These are phyloP conservation scores for Ramularia collo-cygni DNA, from an alignment of 2,329 filamentous ascomycete species.

Conservation along the genomic window DNA sequence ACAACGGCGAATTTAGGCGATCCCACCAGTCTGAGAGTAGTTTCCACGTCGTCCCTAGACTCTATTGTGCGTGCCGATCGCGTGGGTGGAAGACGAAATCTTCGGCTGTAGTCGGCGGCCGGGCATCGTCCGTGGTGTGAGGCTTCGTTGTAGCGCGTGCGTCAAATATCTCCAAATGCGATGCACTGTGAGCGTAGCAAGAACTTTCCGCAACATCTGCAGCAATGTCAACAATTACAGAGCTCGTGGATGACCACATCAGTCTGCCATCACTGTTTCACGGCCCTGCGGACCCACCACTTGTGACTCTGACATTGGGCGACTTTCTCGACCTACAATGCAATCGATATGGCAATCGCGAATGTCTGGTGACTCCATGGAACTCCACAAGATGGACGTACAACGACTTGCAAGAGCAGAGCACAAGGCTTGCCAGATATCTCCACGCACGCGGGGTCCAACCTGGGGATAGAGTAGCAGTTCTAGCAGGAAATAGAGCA, in stretches of 20 bases:
- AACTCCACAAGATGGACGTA: conserved; percentile 68
- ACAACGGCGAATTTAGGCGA: too few species aligned
- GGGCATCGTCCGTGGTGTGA: too few species aligned
- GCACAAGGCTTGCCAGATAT: conserved; percentile 34
- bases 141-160: too few species aligned
- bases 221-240: conserved; percentile 9
- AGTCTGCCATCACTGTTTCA: conserved; percentile 50
- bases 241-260: conserved; percentile 9
- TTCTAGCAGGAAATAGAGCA: conserved; percentile 62
- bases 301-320: conserved; percentile 65
- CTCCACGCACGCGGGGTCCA: conserved; percentile 60
- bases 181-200: too few species aligned
- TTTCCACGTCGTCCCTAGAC: too few species aligned
- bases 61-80: too few species aligned
- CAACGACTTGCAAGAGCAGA: conserved; percentile 33
- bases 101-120: too few species aligned
- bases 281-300: conserved; percentile 60
- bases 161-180: too few species aligned
- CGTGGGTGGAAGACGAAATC: too few species aligned
- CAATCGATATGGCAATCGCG: conserved; percentile 55
- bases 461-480: conserved; percentile 63
- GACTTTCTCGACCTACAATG: conserved; percentile 67
- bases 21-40: too few species aligned
- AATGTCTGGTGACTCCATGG: conserved; percentile 69
- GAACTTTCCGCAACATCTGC: conserved; percentile 1